Conservation (phyloP, 148 eudicot genomes). For the Hydrangea macrophylla region DNA sequence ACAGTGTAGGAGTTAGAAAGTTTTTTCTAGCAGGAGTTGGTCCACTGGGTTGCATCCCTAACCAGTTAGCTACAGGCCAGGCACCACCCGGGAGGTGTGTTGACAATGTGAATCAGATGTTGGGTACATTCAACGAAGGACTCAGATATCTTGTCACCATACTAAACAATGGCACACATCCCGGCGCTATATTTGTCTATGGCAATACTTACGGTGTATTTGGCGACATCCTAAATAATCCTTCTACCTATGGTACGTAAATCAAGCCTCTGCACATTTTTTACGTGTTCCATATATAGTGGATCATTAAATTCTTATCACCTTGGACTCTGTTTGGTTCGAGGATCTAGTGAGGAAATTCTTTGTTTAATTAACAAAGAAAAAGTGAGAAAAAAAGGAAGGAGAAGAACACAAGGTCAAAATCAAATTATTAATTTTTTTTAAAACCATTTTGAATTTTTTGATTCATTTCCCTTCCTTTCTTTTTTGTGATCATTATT, state of each 20-base stretch:
- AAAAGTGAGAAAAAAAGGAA: too few relatives aligned
- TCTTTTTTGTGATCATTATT: too few relatives aligned
- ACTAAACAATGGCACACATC: conserved; percentile 59
- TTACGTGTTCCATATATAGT: too few relatives aligned
- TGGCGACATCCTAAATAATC: conserved; percentile 79
- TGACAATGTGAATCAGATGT: conserved; percentile 76
- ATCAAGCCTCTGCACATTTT: too few relatives aligned
- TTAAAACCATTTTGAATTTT: too few relatives aligned
- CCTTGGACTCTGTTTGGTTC: too few relatives aligned
- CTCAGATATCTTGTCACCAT: conserved; percentile 42
- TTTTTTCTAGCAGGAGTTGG: conserved; percentile 62
- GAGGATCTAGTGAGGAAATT: too few relatives aligned
- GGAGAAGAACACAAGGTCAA: too few relatives aligned
- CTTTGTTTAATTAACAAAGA: too few relatives aligned
- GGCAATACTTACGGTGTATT: conserved; percentile 57
- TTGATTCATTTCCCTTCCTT: too few relatives aligned
- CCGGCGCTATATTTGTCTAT: conserved; percentile 67
- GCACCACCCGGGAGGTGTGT: conserved; percentile 69
- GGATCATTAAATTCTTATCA: too few relatives aligned
- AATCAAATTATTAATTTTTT: too few relatives aligned
- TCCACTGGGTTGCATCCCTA: conserved; percentile 91
- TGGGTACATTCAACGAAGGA: conserved; percentile 76
- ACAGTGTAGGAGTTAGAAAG: conserved; percentile 73
- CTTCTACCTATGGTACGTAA: conserved; percentile 45
- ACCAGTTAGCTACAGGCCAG: conserved; percentile 64